Percentiles rank a stretch among this genome's conserved stretches.
phyloP scores from a whole-genome alignment of 805 yeast genomes.

The Saturnispora kantuleensis region DNA sequence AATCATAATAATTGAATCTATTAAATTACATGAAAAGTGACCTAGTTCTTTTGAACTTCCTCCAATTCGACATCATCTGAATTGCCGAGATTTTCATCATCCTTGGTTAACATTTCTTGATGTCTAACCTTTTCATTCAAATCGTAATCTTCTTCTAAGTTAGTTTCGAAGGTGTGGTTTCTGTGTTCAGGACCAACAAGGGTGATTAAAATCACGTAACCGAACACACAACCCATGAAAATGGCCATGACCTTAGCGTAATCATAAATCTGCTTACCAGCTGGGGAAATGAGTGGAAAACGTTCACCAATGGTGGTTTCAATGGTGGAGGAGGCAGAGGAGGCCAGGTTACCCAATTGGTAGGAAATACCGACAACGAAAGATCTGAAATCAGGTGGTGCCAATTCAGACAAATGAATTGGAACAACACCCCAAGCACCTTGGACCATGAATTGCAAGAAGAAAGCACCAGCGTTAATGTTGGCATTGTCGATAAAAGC shows the following conservation, averaged over 20 bases:
- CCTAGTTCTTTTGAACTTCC: not conserved
- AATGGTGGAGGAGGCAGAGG: conserved; percentile 61
- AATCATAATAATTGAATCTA: too few species aligned
- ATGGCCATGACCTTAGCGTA: conserved; percentile 59
- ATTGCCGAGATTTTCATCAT: conserved; percentile 9
- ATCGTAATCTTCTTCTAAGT: conserved; percentile 15
- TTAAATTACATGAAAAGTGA: not conserved
- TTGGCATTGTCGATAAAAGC: conserved; percentile 38
- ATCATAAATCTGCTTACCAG: conserved; percentile 30
- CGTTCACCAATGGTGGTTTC: conserved; percentile 52
- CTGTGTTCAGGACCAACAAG: conserved; percentile 55
- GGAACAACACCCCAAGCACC: conserved; percentile 67
- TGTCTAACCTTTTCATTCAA: conserved; percentile 12
- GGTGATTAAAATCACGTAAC: conserved; percentile 37
- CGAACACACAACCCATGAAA: conserved; percentile 55
- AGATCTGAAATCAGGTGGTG: conserved; percentile 54
- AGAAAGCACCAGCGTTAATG: conserved; percentile 50
- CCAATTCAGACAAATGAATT: conserved; percentile 49
- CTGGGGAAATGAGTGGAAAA: conserved; percentile 32
- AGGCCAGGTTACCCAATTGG: conserved; percentile 59
- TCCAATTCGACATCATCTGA: conserved; percentile 5
- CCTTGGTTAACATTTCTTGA: conserved; percentile 7
- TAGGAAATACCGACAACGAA: conserved; percentile 55
- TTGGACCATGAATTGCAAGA: conserved; percentile 53
- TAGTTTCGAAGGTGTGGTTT: conserved; percentile 16